phyloP scores from a whole-genome alignment of 2,329 filamentous ascomycete genomes.

The Aphanocladium album region DNA sequence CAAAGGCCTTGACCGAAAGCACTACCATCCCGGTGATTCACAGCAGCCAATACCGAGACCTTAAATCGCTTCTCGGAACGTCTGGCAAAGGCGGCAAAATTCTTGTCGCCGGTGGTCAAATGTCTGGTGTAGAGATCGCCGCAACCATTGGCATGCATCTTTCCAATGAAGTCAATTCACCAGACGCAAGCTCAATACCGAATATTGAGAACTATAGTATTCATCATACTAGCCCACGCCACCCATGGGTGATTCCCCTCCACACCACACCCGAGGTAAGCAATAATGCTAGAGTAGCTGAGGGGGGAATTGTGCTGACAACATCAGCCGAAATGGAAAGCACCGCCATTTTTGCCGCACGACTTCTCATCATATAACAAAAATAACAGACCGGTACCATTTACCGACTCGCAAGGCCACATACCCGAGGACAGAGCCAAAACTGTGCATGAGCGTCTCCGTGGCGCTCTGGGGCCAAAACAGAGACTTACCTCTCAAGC shows the following conservation, averaged over 20 bases:
- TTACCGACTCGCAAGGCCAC: constrained; percentile 61
- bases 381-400: constrained; percentile 51
- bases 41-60: constrained; percentile 60
- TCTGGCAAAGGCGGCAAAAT: constrained; percentile 51
- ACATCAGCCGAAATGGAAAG: constrained; percentile 40
- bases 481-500: constrained; percentile 46
- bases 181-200: constrained; percentile 34
- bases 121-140: constrained; percentile 76
- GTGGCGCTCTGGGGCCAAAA: constrained; percentile 45
- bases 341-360: constrained; percentile 63
- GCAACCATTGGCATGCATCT: constrained; percentile 66
- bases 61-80: constrained; percentile 43
- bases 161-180: constrained; percentile 56
- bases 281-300: too few relatives aligned
- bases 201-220: constrained; percentile 51
- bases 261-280: constrained; percentile 47
- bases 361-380: constrained; percentile 71
- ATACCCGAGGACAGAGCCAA: constrained; percentile 55
- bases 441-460: constrained; percentile 47
- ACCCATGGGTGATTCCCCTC: constrained; percentile 67
- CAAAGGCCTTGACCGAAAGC: constrained; percentile 33
- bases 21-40: constrained; percentile 53
- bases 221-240: constrained; percentile 64
- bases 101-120: constrained; percentile 72
- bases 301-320: constrained; percentile 26